Base-by-base conservation (phyloP, 768 basidiomycete species). In the Boletus reticulatus region DNA sequence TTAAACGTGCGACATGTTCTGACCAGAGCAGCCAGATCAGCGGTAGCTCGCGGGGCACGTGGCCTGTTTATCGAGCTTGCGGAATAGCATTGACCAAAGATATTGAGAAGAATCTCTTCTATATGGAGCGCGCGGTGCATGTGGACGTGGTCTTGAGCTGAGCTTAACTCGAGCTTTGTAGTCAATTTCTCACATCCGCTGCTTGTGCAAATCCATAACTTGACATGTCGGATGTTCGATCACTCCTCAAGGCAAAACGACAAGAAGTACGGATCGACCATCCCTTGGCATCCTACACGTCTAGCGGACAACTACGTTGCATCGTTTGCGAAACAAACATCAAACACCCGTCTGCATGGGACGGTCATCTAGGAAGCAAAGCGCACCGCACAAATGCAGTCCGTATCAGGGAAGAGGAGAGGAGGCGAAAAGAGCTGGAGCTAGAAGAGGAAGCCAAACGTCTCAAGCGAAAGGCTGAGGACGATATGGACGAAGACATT, bases 311-410 rank as follows among this genome's bases (percentile, higher is more conserved):
- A 64, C 76, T 94, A 29, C 81, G 84, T 54, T 94, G 91, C 62
- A 64, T 76, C 5, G 80, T 84, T 24, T 94, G 91, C 64, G 77
- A 77, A 2, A 79, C 75, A 12, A 54, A 72, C 19, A 78, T 94
- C 53, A 93, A 92, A 63, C 84, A 91, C 63, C 80, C 88, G 4
- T 83, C 87, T 24, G 87, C 88, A n/a, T 94, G 91, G 91, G 84
- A 91, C 56, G 89, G 91, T 20, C 91, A 94, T 71, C 68, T 94
- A 19, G 90, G 87, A 13, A 90, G 87, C 73, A 93, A 93, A 73
- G 72, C 72, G 2, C 91, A 94, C 67, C 83, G 91, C 34, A 84
- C 77, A 39, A 85, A 83, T 63, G 83, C 85, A 17, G 76, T 78
- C 12, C 80, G 81, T 17, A 64, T 84, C 43, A 81, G 77, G 57